Conservation (phyloP, 768 basidiomycete species). For the Tricholoma saponaceum region DNA sequence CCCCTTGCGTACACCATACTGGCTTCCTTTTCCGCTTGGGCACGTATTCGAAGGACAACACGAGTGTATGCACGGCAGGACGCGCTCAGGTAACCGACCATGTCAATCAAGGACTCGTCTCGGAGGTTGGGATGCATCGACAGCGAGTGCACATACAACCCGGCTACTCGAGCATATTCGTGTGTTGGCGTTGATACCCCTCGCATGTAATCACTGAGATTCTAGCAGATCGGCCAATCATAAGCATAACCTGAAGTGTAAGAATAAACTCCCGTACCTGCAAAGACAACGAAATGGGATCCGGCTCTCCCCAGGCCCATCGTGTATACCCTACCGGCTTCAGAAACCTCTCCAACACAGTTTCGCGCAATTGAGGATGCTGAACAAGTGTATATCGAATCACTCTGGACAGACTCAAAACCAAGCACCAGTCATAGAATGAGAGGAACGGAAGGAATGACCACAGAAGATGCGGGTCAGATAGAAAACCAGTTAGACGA, state of each 20-base stretch:
- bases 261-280: conserved; percentile 43
- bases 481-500: conserved; percentile 49
- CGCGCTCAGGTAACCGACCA: conserved; percentile 49
- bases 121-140: conserved; percentile 27
- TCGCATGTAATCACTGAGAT: conserved; percentile 75
- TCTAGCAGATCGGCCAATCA: conserved; percentile 36
- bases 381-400: conserved; percentile 48
- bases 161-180: conserved; percentile 61
- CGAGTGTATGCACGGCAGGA: conserved; percentile 75
- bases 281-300: conserved; percentile 61
- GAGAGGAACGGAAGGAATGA: conserved; percentile 55
- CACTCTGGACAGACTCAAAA: conserved; percentile 54
- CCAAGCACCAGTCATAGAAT: conserved; percentile 69
- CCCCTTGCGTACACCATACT: conserved; percentile 21
- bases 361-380: conserved; percentile 51
- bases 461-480: conserved; percentile 47
- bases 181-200: conserved; percentile 75
- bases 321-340: conserved; percentile 66
- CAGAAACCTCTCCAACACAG: conserved; percentile 65
- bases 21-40: conserved; percentile 66
- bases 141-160: conserved; percentile 51
- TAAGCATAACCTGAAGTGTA: neutral
- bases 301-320: conserved; percentile 59
- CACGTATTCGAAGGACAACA: conserved; percentile 73
- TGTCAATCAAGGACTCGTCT: conserved; percentile 34